Base-by-base conservation (phyloP, 148 eudicot genomes). In the Nepenthes mirabilis region DNA sequence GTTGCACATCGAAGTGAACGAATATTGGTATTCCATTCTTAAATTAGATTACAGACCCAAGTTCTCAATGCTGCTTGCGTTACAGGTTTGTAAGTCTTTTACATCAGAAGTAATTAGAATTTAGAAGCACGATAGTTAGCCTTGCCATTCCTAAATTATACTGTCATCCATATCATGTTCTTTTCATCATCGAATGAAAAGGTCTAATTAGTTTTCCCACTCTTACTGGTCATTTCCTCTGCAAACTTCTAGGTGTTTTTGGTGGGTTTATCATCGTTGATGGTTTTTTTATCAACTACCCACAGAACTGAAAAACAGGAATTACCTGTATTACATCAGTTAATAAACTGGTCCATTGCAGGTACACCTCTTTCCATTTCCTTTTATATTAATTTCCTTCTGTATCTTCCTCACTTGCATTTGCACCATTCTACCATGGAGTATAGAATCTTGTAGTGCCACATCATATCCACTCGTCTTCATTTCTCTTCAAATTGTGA, bases 301-400 rank as follows among this genome's bases (percentile, higher is more conserved):
- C 98, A 80, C 68, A 75, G 98, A 83, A 79, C 80, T 36, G 75
- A 88, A 72, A 91, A 85, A 59, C 98, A 83, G 71, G 85, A 85
- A 72, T 74, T 88, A 63, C 86, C 63, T 68, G 76, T 65, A 43
- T 59, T 77, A 23, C 96, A 91, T 73, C 98, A 91, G 75, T 49
- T 85, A 63, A 72, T 79, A 70, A 91, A 91, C 70, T 91, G 98
- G 96, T 78, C 65, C 62, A 72, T 85, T 71, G 83, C 98, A 71
- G 96, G 98, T 91, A 71, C 68, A 6, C 48, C 34, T 63, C 61
- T 47, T 6, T 55, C 45, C 52, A 47, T 62, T 70, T 59, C 63
- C 52, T 43, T 49, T 36, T 54, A 43, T 47, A n/a, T 52, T 34
- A 23, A 23, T 23, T 23, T 23, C 23, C 23, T 23, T 23, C 23